Base-by-base conservation (phyloP, 2,329 filamentous ascomycete species). In the Ambrosiella xylebori region DNA sequence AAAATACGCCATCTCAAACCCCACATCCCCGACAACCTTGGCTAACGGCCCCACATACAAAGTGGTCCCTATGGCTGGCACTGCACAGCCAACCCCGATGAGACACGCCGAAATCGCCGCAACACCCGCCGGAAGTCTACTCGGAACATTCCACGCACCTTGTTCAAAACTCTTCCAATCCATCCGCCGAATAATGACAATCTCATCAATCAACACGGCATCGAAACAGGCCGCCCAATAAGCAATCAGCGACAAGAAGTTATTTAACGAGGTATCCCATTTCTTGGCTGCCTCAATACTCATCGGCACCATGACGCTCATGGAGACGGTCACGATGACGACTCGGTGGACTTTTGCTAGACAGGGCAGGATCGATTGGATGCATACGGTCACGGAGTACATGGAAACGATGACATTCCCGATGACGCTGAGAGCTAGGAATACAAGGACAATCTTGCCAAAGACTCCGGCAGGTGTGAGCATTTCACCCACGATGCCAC, bases 181-280 rank as follows among this genome's bases (percentile, higher is more conserved):
- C 63, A 68, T 65, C 35, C 65, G 64, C 3, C 73, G 70, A 62
- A 76, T 74, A 0, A 73, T 63, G 5, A 74, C 62, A n/a, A 74
- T 64, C 64, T 76, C 74, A 27, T 67, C 65, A 36, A 74, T 63
- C 1, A 75, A 59, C 8, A 74, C 65, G 2, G 68, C 71, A 35
- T 73, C 65, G 57, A 75, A 75, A 27, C 71, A 72, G 2, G 71
- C 71, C 0, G 67, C 68, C 73, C 73, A 75, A 63, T 75, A 75
- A 41, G 71, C 72, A 58, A 75, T 74, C 35, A 75, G 62, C 0
- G 68, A 65, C 7, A 75, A 64, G 50, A 75, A 73, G 58, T 75
- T 74, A 56, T 71, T 67, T 8, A 75, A 67, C 7, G 67, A 73
- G 27, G 65, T 62, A 53, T 70, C 70, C 64, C 73, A 75, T 52